Base-by-base conservation (phyloP, 2,329 filamentous ascomycete genomes). In the Spiromastix sp. region DNA sequence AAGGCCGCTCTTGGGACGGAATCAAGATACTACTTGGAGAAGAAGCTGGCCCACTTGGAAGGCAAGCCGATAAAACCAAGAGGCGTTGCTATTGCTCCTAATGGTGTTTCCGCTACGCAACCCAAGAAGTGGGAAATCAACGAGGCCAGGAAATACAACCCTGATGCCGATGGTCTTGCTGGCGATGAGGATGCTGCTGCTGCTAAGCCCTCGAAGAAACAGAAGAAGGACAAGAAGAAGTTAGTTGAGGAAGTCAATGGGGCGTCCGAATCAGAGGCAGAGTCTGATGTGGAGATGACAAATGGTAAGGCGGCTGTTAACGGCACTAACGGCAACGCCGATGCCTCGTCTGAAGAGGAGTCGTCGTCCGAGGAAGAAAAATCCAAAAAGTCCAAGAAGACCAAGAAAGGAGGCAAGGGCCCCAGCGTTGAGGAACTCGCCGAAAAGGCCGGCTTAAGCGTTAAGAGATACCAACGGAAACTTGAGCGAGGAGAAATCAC, bases 91-190 rank as follows among this genome's bases (percentile, higher is more conserved):
- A 81, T 89, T 45, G 82, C 72, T 18, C 84, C 84, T 36, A 81
- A 82, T 49, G 82, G 82, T 41, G 73, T 79, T 46, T 59, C 71
- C 22, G 64, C 65, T 25, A 63, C 67, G 27, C 66, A 72, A 47
- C 74, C 79, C 38, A 77, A 79, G 50, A 93, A 93, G 64, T 93
- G 85, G 72, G 83, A 87, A 44, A 71, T 98, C 53, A 93, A 93
- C 66, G 85, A 95, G 61, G 82, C 83, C 8, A 75, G 85, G 56
- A 91, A 89, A 63, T 98, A 98, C 72, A 96, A 96, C 61, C 72
- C 77, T 32, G 87, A 96, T 55, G 91, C 85, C 36, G 91, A 98
- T 61, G 89, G 86, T 44, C 67, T 95, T 33, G 70, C 70, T 41
- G 76, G 74, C 31, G 74, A 84, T 49, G 79, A 81, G 47, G 70